Base-by-base conservation (phyloP, 176 grass and related monocot genomes). In the Zoysia pacifica region DNA sequence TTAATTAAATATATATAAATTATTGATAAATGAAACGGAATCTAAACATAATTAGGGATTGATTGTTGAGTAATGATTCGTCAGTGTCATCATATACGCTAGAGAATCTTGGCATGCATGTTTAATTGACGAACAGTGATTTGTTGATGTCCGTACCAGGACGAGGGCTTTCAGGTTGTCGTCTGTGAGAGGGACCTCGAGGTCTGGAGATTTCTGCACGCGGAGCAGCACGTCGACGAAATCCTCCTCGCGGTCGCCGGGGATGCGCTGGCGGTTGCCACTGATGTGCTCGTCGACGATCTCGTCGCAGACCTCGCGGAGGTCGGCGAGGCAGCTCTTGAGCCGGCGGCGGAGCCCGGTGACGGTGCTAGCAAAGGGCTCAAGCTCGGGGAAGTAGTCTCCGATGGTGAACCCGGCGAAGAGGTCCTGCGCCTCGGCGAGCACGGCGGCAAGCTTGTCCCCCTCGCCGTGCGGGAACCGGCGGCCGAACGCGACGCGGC, bases 111-210 rank as follows among this genome's bases (percentile, higher is more conserved):
- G 28, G 28, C 28, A 28, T 28, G 28, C 28, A 28, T 0, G 28
- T 28, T 28, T 28, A 28, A 28, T 28, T 28, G 28, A 28, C 28
- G 28, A 28, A 28, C 28, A 28, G 28, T 28, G 28, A 28, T 28
- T 28, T 28, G 48, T 49, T 49, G 6, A 11, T 49, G 11, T 28
- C 28, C 49, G 49, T 56, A 56, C 54, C 55, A 58, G 18, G 2
- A 87, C 80, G 59, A 87, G 72, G 13, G 85, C 79, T 38, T 83
- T 87, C 14, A 87, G 67, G 70, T 86, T 86, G 28, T 86, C 84
- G 51, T 86, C 60, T 6, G 77, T 86, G 70, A 86, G 60, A 2
- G 85, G 79, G 35, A 83, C 73, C 79, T 87, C 85, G 5, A 87
- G 74, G 65, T 83, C 80, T 0, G 72, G 53, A 3, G 79, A 83